phyloP scores from a whole-genome alignment of 2,329 filamentous ascomycete species.

The Penicillium sp. region DNA sequence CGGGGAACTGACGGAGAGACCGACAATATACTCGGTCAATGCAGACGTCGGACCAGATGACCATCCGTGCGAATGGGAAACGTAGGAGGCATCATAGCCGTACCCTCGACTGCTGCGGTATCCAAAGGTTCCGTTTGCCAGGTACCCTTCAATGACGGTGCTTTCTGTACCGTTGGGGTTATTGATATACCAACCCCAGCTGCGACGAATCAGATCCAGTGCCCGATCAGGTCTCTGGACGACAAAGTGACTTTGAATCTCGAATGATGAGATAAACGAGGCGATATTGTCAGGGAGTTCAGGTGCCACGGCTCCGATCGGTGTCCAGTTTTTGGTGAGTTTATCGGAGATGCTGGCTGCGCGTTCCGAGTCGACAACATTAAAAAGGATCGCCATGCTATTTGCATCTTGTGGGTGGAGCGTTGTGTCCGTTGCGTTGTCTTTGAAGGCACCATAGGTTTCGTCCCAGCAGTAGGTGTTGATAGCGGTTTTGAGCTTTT shows the following conservation, averaged over 20 bases:
- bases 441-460: constrained; percentile 51
- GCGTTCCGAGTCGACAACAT: constrained; percentile 39
- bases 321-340: constrained; percentile 54
- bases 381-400: constrained; percentile 53
- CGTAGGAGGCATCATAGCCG: constrained; percentile 45
- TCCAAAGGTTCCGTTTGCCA: constrained; percentile 55
- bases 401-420: constrained; percentile 63
- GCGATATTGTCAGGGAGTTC: constrained; percentile 59
- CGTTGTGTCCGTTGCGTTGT: constrained; percentile 51
- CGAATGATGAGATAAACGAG: constrained; percentile 59
- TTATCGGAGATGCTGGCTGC: constrained; percentile 44
- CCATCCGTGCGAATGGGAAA: constrained; percentile 46
- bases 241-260: constrained; percentile 57
- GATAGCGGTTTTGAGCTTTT: constrained; percentile 46
- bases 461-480: constrained; percentile 51
- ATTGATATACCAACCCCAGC: constrained; percentile 62
- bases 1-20: constrained; percentile 41
- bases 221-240: constrained; percentile 51
- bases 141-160: constrained; percentile 60
- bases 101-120: constrained; percentile 57
- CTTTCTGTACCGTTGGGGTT: constrained; percentile 58
- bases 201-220: constrained; percentile 54
- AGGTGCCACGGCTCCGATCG: constrained; percentile 55
- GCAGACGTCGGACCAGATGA: constrained; percentile 43
- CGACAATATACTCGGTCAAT: constrained; percentile 47